Percentiles rank a stretch among this genome's conserved stretches.
phyloP scores from a whole-genome alignment of 1,284 basidiomycete species.

The Cutaneotrichosporon cyanovorans region DNA sequence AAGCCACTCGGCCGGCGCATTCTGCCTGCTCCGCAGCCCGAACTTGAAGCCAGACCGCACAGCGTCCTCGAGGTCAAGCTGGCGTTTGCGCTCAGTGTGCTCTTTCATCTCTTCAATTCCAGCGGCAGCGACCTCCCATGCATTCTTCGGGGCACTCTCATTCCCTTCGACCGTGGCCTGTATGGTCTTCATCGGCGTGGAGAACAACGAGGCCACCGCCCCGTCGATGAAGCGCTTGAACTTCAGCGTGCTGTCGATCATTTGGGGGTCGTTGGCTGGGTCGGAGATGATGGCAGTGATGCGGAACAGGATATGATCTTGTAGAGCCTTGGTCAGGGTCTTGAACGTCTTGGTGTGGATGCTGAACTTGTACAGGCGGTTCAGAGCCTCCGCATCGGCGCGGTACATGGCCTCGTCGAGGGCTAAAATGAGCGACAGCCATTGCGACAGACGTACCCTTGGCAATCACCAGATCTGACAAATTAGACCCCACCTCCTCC shows the following conservation, averaged over 20 bases:
- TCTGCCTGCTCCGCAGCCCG: constrained; percentile 72
- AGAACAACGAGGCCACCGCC: constrained; percentile 52
- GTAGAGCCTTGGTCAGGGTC: constrained; percentile 58
- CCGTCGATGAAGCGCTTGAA: constrained; percentile 61
- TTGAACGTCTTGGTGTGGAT: constrained; percentile 53
- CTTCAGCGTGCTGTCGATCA: constrained; percentile 67
- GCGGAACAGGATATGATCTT: constrained; percentile 49
- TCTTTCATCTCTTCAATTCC: background rate
- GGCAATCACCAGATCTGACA: constrained; percentile 17
- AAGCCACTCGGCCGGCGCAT: constrained; percentile 89
- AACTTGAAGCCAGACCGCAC: constrained; percentile 64
- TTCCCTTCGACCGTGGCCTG: background rate
- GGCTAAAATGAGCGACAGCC: constrained; percentile 53
- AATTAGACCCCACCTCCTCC: constrained; percentile 18
- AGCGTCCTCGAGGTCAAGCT: constrained; percentile 41
- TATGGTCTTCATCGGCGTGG: constrained; percentile 17
- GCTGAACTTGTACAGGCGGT: constrained; percentile 58
- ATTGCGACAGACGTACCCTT: constrained; percentile 48
- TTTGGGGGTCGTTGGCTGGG: constrained; percentile 56
- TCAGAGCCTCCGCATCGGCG: constrained; percentile 52
- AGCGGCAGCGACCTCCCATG: background rate
- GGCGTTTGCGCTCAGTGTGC: constrained; percentile 3
- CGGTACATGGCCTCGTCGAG: constrained; percentile 55
- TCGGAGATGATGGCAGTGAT: constrained; percentile 32
- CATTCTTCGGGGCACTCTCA: background rate